phyloP scores from a whole-genome alignment of 768 basidiomycete species.

The Suillus paluster region DNA sequence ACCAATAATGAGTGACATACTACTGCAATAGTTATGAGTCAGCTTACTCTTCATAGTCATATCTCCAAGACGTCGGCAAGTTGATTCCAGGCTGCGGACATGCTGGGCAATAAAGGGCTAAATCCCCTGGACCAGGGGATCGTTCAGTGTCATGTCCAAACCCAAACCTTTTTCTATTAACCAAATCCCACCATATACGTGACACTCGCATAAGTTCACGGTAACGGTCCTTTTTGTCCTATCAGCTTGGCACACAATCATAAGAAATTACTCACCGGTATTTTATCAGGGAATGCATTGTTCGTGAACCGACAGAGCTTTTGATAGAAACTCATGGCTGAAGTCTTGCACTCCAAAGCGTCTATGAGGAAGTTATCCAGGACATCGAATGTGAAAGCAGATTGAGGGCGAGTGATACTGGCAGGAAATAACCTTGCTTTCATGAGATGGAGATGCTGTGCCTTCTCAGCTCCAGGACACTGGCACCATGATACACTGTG shows the following conservation, averaged over 20 bases:
- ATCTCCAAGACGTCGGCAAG: constrained; percentile 24
- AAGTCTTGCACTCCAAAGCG: too few relatives aligned
- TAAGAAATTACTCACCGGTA: too few relatives aligned
- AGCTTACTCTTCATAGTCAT: constrained; percentile 9
- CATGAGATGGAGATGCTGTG: too few relatives aligned
- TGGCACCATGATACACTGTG: constrained; percentile 4
- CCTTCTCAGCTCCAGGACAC: not conserved
- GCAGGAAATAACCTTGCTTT: too few relatives aligned
- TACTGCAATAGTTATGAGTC: not conserved
- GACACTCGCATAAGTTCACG: constrained; percentile 13
- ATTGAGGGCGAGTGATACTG: too few relatives aligned
- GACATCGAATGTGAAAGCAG: too few relatives aligned
- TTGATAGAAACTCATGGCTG: too few relatives aligned
- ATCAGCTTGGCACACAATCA: too few relatives aligned
- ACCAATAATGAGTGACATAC: constrained; percentile 15
- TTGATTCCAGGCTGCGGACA: constrained; percentile 33
- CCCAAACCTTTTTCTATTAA: constrained; percentile 7
- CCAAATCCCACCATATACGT: constrained; percentile 8
- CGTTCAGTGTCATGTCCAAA: constrained; percentile 14
- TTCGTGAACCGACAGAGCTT: too few relatives aligned
- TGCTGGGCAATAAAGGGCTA: constrained; percentile 28
- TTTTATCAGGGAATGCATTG: too few relatives aligned
- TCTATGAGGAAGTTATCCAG: too few relatives aligned
- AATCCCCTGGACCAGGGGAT: constrained; percentile 6
- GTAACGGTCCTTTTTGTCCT: constrained; percentile 14